Evolutionary conservation across 78 protist species (phyloP), one percentile per base, ranked within the genome.

Genomic region (Creolimax fragrantissima): DNA sequence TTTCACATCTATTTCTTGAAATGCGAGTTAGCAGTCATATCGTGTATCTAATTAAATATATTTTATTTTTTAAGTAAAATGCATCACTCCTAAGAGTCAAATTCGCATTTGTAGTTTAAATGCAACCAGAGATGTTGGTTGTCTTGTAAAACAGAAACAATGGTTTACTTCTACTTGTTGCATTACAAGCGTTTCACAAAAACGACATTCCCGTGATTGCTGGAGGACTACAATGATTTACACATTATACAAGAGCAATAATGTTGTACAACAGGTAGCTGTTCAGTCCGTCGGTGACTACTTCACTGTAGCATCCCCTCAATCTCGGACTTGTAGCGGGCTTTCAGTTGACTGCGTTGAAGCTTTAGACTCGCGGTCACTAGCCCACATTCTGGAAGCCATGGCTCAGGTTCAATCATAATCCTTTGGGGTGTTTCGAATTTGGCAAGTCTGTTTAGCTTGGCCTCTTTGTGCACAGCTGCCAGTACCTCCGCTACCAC

Each of bases 281-380:
- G 74, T 17, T 58, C 17, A 32, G 11, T 17, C 17, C 74, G 17
- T 11, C 74, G 11, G 11, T 58, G 17, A 58, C 11, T 58, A 11
- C 7, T 35, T 83, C 86, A 35, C 5, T 11, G 86, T 83, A 35
- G 35, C 86, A 32, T 88, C 6, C 81, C 90, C 5, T 6, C 85
- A 35, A 88, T 88, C 36, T 35, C 44, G 7, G 4, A 1, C 37
- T 44, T 47, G 35, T 1, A 90, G 2, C 3, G 2, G 32, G 43
- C 47, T 36, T 17, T 4, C 2, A 89, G 4, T 7, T 47, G 3
- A 6, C 24, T 66, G 24, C 94, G 92, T 84, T 92, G 93, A n/a
- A 92, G n/a, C 67, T 92, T 92, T 45, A 58, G 83, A 45, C 90
- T 39, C n/a, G 94, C 93, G 11, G 94, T 92, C 91, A 92, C 89